A percentile compares a stretch with the other conserved stretches of the same genome.
Evolutionary conservation across 208 protist species (phyloP).

Genomic region (Trypanosoma melophagium): DNA sequence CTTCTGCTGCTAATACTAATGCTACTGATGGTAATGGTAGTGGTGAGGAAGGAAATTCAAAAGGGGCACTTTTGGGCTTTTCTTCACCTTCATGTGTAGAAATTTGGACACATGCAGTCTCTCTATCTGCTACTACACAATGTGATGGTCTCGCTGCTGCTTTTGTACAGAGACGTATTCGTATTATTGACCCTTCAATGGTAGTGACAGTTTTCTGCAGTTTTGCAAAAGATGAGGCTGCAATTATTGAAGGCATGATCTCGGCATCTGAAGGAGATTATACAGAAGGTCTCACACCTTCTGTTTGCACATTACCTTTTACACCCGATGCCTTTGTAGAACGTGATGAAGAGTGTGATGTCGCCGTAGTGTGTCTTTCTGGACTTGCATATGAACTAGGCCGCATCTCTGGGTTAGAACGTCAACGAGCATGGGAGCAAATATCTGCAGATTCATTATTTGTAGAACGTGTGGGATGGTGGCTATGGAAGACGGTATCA

Average conservation of each 20-base stretch:
- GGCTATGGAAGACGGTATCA: slow-evolving; percentile 67
- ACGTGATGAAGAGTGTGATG: slow-evolving; percentile 52
- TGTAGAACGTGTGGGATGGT: slow-evolving; percentile 63
- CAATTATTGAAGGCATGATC: slow-evolving; percentile 19
- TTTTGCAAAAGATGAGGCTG: slow-evolving; percentile 13
- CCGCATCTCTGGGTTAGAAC: slow-evolving; percentile 5
- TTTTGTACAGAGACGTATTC: slow-evolving; percentile 54
- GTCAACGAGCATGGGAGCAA: slow-evolving; percentile 19
- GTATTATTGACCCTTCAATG: slow-evolving; percentile 13
- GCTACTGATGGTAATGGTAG: slow-evolving; percentile 15
- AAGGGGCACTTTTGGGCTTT: slow-evolving; percentile 33
- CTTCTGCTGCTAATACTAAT: too few species aligned
- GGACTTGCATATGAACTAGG: slow-evolving; percentile 27
- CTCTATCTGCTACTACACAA: slow-evolving; percentile 31
- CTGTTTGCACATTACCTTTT: slow-evolving; percentile 16
- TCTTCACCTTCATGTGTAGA: slow-evolving; percentile 62
- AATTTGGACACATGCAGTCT: slow-evolving; percentile 77
- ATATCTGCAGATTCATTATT: slow-evolving; percentile 35
- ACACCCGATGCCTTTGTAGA: slow-evolving; percentile 23
- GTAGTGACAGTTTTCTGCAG: slow-evolving; percentile 20
- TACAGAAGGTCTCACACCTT: not conserved
- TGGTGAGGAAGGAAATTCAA: slow-evolving; percentile 11
- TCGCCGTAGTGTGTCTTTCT: slow-evolving; percentile 68
- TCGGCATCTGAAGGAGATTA: not conserved
- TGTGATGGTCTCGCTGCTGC: slow-evolving; percentile 58